Percentiles rank a stretch among this genome's conserved stretches.
Evolutionary conservation across 208 protist genomes (phyloP).

Genomic region (Trypanosoma cruzi): DNA sequence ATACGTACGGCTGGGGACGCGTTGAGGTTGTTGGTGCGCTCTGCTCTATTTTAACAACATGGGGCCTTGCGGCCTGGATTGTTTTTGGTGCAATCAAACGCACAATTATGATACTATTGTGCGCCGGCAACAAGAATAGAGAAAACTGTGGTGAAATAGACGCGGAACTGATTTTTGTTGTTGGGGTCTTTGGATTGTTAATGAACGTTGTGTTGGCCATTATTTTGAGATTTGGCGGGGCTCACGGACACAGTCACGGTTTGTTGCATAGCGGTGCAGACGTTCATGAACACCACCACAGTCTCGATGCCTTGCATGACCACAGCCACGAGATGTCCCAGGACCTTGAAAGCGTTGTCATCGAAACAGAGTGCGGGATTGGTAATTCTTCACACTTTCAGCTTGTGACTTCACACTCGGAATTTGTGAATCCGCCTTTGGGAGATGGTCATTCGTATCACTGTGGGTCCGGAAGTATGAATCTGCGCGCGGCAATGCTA

Average conservation of each 20-base stretch:
- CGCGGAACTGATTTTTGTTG: constrained; percentile 33
- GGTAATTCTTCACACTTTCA: not conserved
- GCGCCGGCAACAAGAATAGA: not conserved
- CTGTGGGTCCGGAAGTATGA: constrained; percentile 6
- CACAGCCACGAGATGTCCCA: no score
- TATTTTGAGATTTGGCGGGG: constrained; percentile 35
- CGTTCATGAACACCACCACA: constrained; percentile 18
- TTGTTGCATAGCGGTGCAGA: not conserved
- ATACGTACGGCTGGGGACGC: constrained; percentile 46
- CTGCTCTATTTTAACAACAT: constrained; percentile 48
- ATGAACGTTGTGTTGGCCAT: constrained; percentile 45
- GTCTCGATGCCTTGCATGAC: not conserved
- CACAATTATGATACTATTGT: constrained; percentile 12
- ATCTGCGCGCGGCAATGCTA: constrained; percentile 47
- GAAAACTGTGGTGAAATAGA: constrained; percentile 16
- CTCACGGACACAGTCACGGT: constrained; percentile 36
- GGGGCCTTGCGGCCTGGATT: constrained; percentile 38
- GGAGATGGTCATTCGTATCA: not conserved
- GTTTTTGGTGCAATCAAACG: constrained; percentile 34
- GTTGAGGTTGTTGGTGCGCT: constrained; percentile 58
- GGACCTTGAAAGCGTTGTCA: not conserved
- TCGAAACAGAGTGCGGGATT: not conserved
- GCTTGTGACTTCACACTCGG: no score
- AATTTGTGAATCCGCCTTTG: not conserved
- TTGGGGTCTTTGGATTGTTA: constrained; percentile 40